These are phyloP conservation scores for Globisporangium ultimum DNA, from an alignment of 352 stramenopile genomes.

Conservation along the genomic window DNA sequence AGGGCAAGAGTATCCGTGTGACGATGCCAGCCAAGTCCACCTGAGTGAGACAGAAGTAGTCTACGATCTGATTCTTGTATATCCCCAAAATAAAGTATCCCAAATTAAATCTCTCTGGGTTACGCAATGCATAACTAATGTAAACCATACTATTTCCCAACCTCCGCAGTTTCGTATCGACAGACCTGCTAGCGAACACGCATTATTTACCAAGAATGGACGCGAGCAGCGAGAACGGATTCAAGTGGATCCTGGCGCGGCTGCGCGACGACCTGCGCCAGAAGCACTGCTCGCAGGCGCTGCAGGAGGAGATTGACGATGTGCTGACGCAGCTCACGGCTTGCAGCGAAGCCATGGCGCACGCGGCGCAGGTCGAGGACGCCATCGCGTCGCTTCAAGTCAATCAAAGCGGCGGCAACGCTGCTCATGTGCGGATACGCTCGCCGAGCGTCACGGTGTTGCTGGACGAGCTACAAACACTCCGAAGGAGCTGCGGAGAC, in stretches of 20 bases:
- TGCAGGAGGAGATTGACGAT: constrained; percentile 19
- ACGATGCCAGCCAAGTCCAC: constrained; percentile 17
- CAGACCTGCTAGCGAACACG: neutral
- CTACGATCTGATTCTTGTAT: too few relatives aligned
- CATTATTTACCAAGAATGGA: constrained; percentile 2
- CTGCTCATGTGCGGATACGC: neutral
- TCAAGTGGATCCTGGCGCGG: constrained; percentile 23
- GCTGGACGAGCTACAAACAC: constrained; percentile 30
- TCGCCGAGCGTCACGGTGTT: constrained; percentile 21
- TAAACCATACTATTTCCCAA: too few relatives aligned
- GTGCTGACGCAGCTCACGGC: constrained; percentile 16
- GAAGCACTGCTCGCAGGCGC: constrained; percentile 21
- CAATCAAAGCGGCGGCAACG: constrained; percentile 3
- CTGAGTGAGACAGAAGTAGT: too few relatives aligned
- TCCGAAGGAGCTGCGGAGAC: constrained; percentile 19
- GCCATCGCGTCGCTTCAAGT: constrained; percentile 22
- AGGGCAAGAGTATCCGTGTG: constrained; percentile 64
- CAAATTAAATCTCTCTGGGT: too few relatives aligned
- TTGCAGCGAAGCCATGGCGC: constrained; percentile 22
- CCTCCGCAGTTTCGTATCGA: neutral
- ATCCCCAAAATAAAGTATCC: too few relatives aligned
- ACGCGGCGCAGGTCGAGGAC: constrained; percentile 25
- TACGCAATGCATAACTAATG: too few relatives aligned
- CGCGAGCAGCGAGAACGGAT: constrained; percentile 15
- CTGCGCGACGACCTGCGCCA: constrained; percentile 17